Evolutionary conservation across 257 asterid species (phyloP).

Genomic region (Paulownia fortunei): DNA sequence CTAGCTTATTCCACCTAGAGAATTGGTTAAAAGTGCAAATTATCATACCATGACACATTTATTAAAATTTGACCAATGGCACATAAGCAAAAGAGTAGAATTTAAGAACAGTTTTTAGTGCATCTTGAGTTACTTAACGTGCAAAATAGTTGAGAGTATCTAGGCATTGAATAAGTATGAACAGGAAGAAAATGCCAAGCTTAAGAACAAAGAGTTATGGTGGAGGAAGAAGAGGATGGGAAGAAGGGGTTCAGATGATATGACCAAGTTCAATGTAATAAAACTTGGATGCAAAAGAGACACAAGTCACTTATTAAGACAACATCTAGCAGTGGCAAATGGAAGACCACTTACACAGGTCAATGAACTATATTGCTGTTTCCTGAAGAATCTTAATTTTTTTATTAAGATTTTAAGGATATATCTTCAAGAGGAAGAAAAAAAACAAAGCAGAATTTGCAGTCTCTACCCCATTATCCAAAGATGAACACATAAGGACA

Average conservation of each 20-base stretch:
- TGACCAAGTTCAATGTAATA: conserved; percentile 2
- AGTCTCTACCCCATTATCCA: background rate
- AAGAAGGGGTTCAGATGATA: background rate
- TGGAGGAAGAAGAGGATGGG: background rate
- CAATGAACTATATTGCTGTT: background rate
- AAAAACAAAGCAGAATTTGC: conserved; percentile 2
- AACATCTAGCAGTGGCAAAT: background rate
- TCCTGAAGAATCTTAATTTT: background rate
- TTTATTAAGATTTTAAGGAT: background rate
- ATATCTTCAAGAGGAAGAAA: conserved; percentile 10
- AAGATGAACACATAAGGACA: background rate
- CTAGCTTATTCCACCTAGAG: conserved; percentile 91
- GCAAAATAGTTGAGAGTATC: background rate
- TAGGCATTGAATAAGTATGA: conserved; percentile 11
- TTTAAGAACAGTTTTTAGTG: conserved; percentile 9
- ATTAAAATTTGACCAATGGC: conserved; percentile 24
- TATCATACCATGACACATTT: conserved; percentile 24
- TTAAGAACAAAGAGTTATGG: conserved; percentile 7
- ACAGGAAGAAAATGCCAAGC: conserved; percentile 1
- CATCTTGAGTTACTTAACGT: conserved; percentile 5
- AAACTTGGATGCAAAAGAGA: conserved; percentile 16
- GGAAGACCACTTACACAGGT: background rate
- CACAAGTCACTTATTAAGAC: background rate
- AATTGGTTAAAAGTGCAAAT: conserved; percentile 28
- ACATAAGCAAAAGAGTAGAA: conserved; percentile 6